Conservation (phyloP, 345 rosid species). For the Hypericum androsaemum region DNA sequence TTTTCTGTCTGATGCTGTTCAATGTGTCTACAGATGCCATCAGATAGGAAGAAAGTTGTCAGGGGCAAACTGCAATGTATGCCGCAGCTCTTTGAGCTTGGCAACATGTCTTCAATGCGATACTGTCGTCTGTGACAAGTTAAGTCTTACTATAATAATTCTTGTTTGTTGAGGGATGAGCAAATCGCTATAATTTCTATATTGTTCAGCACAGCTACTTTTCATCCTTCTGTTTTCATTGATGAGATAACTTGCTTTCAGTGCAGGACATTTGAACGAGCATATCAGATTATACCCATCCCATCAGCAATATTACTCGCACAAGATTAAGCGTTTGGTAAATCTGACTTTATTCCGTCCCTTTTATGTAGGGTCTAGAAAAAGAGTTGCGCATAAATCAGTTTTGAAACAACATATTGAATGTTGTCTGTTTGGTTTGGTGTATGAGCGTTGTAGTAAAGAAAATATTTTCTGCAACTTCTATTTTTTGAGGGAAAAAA, state of each 20-base stretch:
- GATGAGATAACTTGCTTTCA: constrained; percentile 17
- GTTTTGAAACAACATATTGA: too few relatives aligned
- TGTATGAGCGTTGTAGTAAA: too few relatives aligned
- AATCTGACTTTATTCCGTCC: constrained; percentile 3
- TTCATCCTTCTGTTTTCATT: constrained; percentile 9
- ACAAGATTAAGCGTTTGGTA: constrained; percentile 60
- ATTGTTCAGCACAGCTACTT: neutral
- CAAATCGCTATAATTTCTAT: neutral
- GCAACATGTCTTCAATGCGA: constrained; percentile 59
- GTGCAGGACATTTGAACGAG: constrained; percentile 69
- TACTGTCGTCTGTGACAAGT: constrained; percentile 52
- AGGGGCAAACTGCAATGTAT: constrained; percentile 41
- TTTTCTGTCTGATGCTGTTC: neutral
- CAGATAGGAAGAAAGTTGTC: constrained; percentile 37
- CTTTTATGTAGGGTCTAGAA: too few relatives aligned
- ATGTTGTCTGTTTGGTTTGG: too few relatives aligned
- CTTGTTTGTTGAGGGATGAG: too few relatives aligned
- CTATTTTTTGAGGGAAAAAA: neutral
- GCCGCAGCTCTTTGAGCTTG: constrained; percentile 39
- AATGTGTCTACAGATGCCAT: constrained; percentile 42
- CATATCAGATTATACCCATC: constrained; percentile 35
- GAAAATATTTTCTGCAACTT: too few relatives aligned
- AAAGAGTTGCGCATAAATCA: too few relatives aligned
- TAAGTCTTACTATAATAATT: constrained; percentile 7
- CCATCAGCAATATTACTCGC: constrained; percentile 55